Evolutionary conservation across 2,329 filamentous ascomycete genomes (phyloP), one percentile per base, ranked within the genome.

Genomic region (Xylariaceae sp.): DNA sequence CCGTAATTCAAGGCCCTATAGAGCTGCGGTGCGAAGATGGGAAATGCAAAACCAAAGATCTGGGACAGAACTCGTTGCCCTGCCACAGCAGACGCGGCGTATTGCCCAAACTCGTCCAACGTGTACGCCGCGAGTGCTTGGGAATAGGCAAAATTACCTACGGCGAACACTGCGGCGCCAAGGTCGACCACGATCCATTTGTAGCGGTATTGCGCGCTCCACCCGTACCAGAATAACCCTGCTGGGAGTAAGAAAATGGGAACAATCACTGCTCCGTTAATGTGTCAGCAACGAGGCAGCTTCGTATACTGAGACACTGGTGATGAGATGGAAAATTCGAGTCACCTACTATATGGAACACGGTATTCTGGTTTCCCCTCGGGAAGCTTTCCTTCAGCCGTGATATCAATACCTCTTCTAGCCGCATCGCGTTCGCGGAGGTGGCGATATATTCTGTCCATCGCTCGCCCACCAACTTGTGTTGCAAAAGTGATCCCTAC

Each of bases 101-200:
- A 63, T 27, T 64, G 57, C 18, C 55, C 61, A 44, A 67, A 69
- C 42, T 76, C 77, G 42, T 83, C 80, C 5, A 82, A 72, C 1
- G 78, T 68, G 48, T 83, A 83, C 0, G 78, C 80, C 44, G 75
- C 71, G 32, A 79, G 70, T 2, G 75, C 75, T 59, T 77, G 75
- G 44, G 80, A 79, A 1, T 74, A 66, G 10, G 77, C 70, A 41
- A 81, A 75, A 56, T 74, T 76, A 1, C 80, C 79, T 5, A 73
- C 67, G 0, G 75, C 75, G 50, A 83, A 77, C n/a, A 81, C 68
- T 0, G 66, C 64, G 1, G 75, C 75, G 2, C 81, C 81, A 19
- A 83, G 71, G 42, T 84, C 81, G 0, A 81, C 78, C 5, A 80
- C 71, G 17, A 82, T 75, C 77, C 77, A 85, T 57, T 77, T 75